A percentile compares a stretch with the other conserved stretches of the same genome.
phyloP scores from a whole-genome alignment of 306 rosid species.

The Hippophae tibetana region DNA sequence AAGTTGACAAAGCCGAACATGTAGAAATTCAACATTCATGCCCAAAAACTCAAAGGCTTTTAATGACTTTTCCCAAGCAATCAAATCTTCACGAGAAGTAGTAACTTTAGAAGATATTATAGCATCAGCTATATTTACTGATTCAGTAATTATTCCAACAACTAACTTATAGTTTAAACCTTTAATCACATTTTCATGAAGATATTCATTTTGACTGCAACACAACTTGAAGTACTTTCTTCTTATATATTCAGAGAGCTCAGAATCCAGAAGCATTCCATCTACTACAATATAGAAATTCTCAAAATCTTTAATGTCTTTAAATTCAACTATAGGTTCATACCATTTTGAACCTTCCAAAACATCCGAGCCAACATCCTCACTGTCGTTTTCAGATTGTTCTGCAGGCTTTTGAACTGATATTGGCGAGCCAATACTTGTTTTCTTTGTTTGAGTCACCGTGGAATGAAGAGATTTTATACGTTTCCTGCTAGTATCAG shows the following conservation, averaged over 20 bases:
- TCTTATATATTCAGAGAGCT: conserved; percentile 41
- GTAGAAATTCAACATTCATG: conserved; percentile 70
- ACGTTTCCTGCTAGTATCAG: conserved; percentile 31
- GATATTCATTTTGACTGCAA: conserved; percentile 52
- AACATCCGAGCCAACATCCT: conserved; percentile 47
- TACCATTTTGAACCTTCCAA: conserved; percentile 28
- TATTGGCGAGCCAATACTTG: conserved; percentile 18
- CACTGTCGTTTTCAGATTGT: conserved; percentile 36
- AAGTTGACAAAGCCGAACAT: conserved; percentile 36
- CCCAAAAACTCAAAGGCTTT: conserved; percentile 59
- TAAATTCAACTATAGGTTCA: conserved; percentile 27
- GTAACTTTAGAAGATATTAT: conserved; percentile 40
- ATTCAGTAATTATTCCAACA: conserved; percentile 47
- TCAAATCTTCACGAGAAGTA: conserved; percentile 38
- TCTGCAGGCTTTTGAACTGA: conserved; percentile 24
- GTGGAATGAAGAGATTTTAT: conserved; percentile 21
- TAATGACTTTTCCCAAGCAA: conserved; percentile 63
- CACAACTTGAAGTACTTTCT: conserved; percentile 67
- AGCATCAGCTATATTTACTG: conserved; percentile 44
- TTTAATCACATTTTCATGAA: conserved; percentile 53
- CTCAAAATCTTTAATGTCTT: conserved; percentile 38
- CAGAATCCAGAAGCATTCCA: conserved; percentile 48
- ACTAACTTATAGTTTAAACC: conserved; percentile 39
- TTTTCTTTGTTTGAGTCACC: conserved; percentile 43
- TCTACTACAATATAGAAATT: conserved; percentile 45